phyloP scores from a whole-genome alignment of 306 rosid genomes.

The Cucurbita argyrosperma region DNA sequence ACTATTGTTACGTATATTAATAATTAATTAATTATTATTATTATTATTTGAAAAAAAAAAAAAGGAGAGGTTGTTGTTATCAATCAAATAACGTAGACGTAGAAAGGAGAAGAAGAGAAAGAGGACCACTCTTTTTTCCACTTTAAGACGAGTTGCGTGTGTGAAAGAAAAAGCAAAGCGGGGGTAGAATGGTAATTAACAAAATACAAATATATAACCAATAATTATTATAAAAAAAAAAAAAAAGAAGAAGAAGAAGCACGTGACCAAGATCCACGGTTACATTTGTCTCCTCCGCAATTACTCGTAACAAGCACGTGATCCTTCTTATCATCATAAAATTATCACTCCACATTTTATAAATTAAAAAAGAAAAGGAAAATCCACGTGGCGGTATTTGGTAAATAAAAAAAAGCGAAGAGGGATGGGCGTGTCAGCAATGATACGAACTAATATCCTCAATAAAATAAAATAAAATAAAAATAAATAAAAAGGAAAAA shows the following conservation, averaged over 20 bases:
- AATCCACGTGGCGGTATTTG: background rate
- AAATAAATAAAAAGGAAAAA: background rate
- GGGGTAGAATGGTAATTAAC: background rate
- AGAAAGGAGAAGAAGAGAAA: background rate
- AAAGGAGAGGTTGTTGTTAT: too few relatives aligned
- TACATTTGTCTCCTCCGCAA: slow-evolving; percentile 6
- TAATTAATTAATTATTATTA: too few relatives aligned
- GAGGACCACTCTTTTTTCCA: background rate
- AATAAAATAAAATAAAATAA: background rate
- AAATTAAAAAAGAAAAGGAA: background rate
- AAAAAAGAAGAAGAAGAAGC: background rate
- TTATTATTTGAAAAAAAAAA: too few relatives aligned
- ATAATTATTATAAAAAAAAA: background rate
- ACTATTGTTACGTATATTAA: too few relatives aligned
- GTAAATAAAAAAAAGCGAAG: background rate
- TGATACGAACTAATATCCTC: slow-evolving; percentile 8
- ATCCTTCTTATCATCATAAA: background rate
- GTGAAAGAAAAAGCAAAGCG: background rate
- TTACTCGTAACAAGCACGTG: background rate
- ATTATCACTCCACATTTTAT: background rate
- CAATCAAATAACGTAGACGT: background rate
- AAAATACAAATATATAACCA: background rate
- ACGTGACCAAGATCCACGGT: slow-evolving; percentile 9
- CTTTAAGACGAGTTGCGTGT: background rate
- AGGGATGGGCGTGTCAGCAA: slow-evolving; percentile 8